These are phyloP conservation scores for Wickerhamiella cacticola DNA, from an alignment of 805 yeast species.

Conservation along the genomic window DNA sequence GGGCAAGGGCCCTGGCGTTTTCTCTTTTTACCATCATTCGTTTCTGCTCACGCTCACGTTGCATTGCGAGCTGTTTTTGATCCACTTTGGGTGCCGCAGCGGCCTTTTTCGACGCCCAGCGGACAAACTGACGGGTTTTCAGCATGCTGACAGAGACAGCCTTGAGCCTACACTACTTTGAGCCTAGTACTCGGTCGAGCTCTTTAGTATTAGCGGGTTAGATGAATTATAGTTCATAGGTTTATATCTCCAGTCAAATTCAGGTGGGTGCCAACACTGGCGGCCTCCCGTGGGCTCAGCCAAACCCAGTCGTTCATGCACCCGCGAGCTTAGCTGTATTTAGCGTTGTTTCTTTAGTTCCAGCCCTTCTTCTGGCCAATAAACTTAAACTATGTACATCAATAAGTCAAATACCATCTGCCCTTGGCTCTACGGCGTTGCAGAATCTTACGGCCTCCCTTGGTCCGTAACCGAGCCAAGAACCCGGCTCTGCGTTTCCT, in stretches of 20 bases:
- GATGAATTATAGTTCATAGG: too few relatives aligned
- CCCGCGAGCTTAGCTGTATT: too few relatives aligned
- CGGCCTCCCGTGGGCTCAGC: too few relatives aligned
- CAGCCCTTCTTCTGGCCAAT: too few relatives aligned
- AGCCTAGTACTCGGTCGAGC: neutral
- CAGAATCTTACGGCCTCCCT: conserved; percentile 65
- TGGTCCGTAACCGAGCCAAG: conserved; percentile 64
- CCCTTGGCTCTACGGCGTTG: conserved; percentile 76
- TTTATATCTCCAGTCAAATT: too few relatives aligned
- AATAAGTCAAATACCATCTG: conserved; percentile 85
- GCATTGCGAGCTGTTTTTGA: conserved; percentile 26
- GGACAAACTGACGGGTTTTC: conserved; percentile 9
- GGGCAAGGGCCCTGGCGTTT: conserved; percentile 19
- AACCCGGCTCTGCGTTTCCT: conserved; percentile 87
- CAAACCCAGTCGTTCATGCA: too few relatives aligned
- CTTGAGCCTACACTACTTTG: too few relatives aligned
- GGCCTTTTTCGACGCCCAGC: conserved; percentile 13
- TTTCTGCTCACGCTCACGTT: conserved; percentile 27
- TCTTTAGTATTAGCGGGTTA: neutral
- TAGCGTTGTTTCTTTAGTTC: too few relatives aligned
- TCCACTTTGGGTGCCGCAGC: conserved; percentile 23
- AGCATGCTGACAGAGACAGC: neutral
- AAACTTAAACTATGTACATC: conserved; percentile 19
- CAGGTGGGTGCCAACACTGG: too few relatives aligned
- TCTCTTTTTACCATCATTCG: conserved; percentile 26